Conservation (phyloP, 1,284 basidiomycete species). For the Ustilago cynodontis region DNA sequence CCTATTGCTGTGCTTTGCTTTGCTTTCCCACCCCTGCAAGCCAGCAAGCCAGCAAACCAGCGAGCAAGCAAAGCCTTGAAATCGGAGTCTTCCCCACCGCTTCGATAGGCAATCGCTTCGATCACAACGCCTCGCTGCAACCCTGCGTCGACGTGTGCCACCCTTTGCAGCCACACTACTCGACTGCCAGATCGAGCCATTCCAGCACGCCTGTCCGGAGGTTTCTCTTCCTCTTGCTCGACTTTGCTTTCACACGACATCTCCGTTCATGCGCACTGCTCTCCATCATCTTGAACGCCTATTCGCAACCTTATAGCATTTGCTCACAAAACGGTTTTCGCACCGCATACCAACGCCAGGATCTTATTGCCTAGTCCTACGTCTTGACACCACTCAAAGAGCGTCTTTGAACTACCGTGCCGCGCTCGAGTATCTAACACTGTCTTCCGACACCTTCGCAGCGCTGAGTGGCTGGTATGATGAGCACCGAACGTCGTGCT, state of each 20-base stretch:
- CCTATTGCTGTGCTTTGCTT: constrained; percentile 1
- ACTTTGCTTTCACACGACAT: not conserved
- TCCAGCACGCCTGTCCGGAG: not conserved
- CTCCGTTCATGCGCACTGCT: not conserved
- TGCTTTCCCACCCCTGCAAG: not conserved
- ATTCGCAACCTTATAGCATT: not conserved
- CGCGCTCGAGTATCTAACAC: not conserved
- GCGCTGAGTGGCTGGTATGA: constrained; percentile 36
- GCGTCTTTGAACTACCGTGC: not conserved
- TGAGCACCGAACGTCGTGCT: constrained; percentile 51
- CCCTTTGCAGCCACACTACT: constrained; percentile 10
- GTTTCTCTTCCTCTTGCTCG: not conserved
- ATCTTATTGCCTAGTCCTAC: not conserved
- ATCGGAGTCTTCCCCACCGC: constrained; percentile 17
- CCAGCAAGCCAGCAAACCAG: constrained; percentile 10
- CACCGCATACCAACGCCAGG: not conserved
- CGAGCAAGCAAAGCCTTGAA: constrained; percentile 9
- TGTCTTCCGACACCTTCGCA: not conserved
- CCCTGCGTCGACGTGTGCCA: constrained; percentile 5
- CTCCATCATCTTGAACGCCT: not conserved
- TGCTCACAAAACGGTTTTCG: not conserved
- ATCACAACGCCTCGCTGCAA: constrained; percentile 15
- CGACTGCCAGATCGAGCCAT: not conserved
- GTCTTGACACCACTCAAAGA: not conserved
- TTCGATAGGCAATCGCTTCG: constrained; percentile 2